phyloP scores from a whole-genome alignment of 1,284 basidiomycete species.

The Pseudozyma tsukubaensis region DNA sequence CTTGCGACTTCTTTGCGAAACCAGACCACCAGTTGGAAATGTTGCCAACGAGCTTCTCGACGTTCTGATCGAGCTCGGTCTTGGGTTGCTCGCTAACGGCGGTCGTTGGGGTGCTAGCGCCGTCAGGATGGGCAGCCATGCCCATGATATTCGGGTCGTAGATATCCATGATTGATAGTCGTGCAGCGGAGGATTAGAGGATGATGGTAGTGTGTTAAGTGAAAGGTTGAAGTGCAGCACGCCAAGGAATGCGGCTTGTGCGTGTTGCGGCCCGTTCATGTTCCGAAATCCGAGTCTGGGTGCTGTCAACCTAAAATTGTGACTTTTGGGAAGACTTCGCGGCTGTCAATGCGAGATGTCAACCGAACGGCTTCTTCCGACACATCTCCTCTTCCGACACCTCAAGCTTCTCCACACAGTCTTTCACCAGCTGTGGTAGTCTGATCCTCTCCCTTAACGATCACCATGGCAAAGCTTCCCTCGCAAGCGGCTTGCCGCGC shows the following conservation, averaged over 20 bases:
- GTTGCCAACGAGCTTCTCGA: constrained; percentile 59
- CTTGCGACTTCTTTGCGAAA: constrained; percentile 61
- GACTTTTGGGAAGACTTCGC: no score
- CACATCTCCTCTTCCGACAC: background rate
- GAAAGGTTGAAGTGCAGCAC: background rate
- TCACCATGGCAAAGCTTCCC: constrained; percentile 19
- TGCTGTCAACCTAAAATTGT: no score
- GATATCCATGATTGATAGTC: constrained; percentile 38
- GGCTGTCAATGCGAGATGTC: no score
- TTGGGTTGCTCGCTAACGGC: constrained; percentile 7
- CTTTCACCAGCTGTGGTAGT: background rate
- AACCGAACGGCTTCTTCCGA: no score
- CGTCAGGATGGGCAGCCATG: constrained; percentile 13
- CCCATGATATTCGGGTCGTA: constrained; percentile 43
- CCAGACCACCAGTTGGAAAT: constrained; percentile 65
- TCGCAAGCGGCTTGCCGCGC: constrained; percentile 34
- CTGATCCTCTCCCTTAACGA: background rate
- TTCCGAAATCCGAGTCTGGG: no score
- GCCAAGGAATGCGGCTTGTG: no score
- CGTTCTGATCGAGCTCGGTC: constrained; percentile 59
- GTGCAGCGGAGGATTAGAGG: background rate
- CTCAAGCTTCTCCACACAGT: no score
- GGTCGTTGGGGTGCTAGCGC: constrained; percentile 14
- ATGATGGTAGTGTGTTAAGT: background rate
- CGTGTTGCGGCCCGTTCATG: no score